Percentiles rank a stretch among this genome's conserved stretches.
phyloP scores from a whole-genome alignment of 2,329 filamentous ascomycete genomes.

The Allantophomopsis lycopodina region DNA sequence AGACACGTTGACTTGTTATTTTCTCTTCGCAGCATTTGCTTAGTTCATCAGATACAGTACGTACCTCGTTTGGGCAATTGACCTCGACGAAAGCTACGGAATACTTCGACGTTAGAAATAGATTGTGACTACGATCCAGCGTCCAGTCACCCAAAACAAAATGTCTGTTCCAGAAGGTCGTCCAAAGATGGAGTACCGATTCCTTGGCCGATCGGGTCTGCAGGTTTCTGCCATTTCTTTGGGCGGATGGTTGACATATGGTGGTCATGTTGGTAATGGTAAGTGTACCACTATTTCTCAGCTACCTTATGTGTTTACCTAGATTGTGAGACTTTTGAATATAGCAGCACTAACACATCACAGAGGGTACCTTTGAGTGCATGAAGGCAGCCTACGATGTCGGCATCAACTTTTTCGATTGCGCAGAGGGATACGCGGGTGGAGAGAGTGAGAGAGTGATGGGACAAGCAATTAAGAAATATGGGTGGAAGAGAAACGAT shows the following conservation, averaged over 20 bases:
- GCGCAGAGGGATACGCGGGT: constrained; percentile 36
- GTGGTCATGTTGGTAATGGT: constrained; percentile 58
- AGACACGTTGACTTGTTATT: too few relatives aligned
- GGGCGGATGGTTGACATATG: constrained; percentile 62
- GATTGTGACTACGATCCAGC: too few relatives aligned
- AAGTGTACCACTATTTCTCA: constrained; percentile 4
- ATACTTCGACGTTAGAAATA: too few relatives aligned
- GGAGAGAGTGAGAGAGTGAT: constrained; percentile 40
- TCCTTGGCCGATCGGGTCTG: constrained; percentile 56
- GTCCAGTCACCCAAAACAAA: neutral
- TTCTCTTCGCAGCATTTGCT: too few relatives aligned
- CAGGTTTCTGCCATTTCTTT: constrained; percentile 63
- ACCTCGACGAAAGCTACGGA: too few relatives aligned
- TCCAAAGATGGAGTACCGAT: constrained; percentile 54
- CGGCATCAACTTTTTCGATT: constrained; percentile 45
- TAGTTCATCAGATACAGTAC: too few relatives aligned
- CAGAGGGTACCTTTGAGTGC: constrained; percentile 43
- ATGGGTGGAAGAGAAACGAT: constrained; percentile 40
- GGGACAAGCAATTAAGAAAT: constrained; percentile 40
- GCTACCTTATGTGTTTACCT: neutral
- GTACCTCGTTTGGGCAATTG: too few relatives aligned
- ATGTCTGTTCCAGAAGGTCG: constrained; percentile 22
- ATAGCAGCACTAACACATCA: constrained; percentile 1
- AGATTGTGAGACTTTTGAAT: too few relatives aligned
- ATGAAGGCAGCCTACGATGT: constrained; percentile 46